Evolutionary conservation across 306 rosid species (phyloP), one percentile per base, ranked within the genome.

Genomic region (Coriaria nepalensis): DNA sequence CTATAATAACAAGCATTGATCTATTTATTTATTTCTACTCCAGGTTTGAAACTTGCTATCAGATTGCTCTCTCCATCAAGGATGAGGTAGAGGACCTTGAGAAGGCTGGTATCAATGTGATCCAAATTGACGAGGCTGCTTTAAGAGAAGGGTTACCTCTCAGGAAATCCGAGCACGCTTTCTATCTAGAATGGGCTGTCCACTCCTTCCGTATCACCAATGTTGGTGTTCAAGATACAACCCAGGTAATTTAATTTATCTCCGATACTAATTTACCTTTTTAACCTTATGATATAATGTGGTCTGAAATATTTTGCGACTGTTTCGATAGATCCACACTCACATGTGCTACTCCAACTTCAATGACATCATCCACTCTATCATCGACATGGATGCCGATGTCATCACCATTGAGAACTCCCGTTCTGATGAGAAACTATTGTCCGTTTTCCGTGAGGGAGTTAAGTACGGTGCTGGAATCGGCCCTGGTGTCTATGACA

Each of bases 301-400:
- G 29, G 29, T 20, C 29, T 20, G 1, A 20, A 20, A 20, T 20
- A 20, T 20, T 20, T 10, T 12, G 40, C 42, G 2, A 6, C 37
- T 14, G 35, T 54, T 47, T 40, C 45, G 6, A 55, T 93, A 86
- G 96, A 82, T 86, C 68, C 96, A 86, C 78, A 86, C 96, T 13
- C 96, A 86, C 83, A 86, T 86, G 96, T 86, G 96, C 74, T 86
- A 86, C 67, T 86, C 96, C 9, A 72, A 86, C 95, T 86, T 86
- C 68, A 86, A 86, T 51, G 95, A 86, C 77, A 86, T 86, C 56
- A 86, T 86, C 71, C 95, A 86, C 73, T 86, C 95, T 0, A 86
- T 86, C 66, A 86, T 86, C 4, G 70, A 86, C 38, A 86, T 86
- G 95, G 95, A 86, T 52, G 95, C 95, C 6, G 95, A 86, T 40